A percentile compares a stretch with the other conserved stretches of the same genome.
phyloP scores from a whole-genome alignment of 805 yeast genomes.

The Blastobotrys parvus region DNA sequence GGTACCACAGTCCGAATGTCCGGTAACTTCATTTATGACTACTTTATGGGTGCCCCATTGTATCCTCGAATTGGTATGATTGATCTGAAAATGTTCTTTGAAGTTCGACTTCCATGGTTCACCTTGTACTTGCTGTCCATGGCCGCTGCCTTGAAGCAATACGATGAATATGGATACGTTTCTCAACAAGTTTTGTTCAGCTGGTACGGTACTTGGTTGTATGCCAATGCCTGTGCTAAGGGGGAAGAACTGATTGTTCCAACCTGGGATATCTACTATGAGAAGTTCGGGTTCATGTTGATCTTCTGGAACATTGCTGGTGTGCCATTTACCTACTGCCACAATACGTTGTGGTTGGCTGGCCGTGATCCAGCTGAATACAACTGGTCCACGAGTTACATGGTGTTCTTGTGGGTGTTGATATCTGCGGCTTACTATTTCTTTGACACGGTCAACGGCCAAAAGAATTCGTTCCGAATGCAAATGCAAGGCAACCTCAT shows the following conservation, averaged over 20 bases:
- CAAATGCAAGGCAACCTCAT: constrained; percentile 65
- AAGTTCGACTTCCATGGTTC: constrained; percentile 96
- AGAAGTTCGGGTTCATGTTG: constrained; percentile 98
- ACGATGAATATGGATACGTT: constrained; percentile 70
- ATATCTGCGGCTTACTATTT: constrained; percentile 73
- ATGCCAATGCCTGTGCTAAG: constrained; percentile 94
- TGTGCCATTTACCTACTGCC: constrained; percentile 97
- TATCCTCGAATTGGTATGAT: constrained; percentile 91
- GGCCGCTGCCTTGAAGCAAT: constrained; percentile 70
- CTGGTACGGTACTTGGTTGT: constrained; percentile 81
- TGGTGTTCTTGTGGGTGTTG: constrained; percentile 44
- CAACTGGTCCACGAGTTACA: constrained; percentile 58
- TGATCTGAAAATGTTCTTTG: constrained; percentile 95
- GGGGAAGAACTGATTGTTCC: constrained; percentile 97
- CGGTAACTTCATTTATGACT: constrained; percentile 81
- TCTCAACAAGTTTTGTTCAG: constrained; percentile 68
- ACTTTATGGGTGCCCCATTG: constrained; percentile 95
- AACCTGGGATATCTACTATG: constrained; percentile 99
- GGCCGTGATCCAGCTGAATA: constrained; percentile 82
- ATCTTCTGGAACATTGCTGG: constrained; percentile 99
- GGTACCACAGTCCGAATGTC: constrained; percentile 86
- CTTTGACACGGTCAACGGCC: constrained; percentile 92
- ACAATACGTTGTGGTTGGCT: constrained; percentile 75
- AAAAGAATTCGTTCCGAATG: constrained; percentile 82
- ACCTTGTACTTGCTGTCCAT: constrained; percentile 70